Conservation (phyloP, 257 asterid genomes). For the Solanum sejunctum region DNA sequence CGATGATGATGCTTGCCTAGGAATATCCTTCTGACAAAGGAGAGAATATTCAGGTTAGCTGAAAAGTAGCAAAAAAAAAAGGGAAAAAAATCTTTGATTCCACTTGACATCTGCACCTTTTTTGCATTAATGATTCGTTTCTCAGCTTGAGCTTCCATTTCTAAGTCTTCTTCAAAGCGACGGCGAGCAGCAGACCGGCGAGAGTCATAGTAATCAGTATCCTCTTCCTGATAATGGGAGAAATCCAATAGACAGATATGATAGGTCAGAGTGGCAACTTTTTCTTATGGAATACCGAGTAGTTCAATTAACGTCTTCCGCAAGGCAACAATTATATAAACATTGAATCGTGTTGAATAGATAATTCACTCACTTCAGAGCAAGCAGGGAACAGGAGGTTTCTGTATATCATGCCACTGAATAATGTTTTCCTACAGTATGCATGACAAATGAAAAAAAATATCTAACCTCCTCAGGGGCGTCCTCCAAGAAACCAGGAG, state of each 20-base stretch:
- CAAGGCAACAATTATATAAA: not conserved
- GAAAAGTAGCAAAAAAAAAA: not conserved
- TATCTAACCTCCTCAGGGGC: constrained; percentile 81
- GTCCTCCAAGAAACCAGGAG: constrained; percentile 96
- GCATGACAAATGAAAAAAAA: not conserved
- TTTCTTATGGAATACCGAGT: not conserved
- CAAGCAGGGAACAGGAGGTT: not conserved
- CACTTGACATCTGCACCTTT: constrained; percentile 43
- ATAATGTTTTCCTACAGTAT: not conserved
- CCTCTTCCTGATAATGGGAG: constrained; percentile 54
- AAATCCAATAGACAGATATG: not conserved
- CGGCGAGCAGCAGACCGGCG: constrained; percentile 63
- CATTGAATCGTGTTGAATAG: not conserved
- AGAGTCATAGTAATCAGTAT: constrained; percentile 59
- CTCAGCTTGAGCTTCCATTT: constrained; percentile 89
- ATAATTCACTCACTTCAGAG: not conserved
- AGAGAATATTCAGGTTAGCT: constrained; percentile 14
- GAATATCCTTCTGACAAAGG: constrained; percentile 42
- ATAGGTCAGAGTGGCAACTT: not conserved
- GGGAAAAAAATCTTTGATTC: not conserved
- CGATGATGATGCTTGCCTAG: constrained; percentile 41
- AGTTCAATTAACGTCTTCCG: not conserved
- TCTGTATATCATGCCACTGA: not conserved
- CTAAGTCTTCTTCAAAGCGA: constrained; percentile 80
- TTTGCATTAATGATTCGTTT: constrained; percentile 87